Evolutionary conservation across 108 stramenopile species (phyloP).

Genomic region (Skeletonema marinoi): DNA sequence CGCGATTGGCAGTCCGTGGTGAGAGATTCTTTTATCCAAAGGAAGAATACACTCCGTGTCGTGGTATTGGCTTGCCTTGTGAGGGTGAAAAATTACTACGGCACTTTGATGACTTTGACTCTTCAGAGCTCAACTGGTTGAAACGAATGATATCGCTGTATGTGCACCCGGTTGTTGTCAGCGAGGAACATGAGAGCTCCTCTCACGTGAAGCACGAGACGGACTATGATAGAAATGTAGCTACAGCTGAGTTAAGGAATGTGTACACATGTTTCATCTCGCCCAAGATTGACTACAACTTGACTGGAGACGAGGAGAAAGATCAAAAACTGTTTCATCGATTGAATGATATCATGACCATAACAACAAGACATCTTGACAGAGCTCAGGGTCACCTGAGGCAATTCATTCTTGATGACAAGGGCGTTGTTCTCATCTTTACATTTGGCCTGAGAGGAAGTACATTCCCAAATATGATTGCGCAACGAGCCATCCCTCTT

Average conservation of each 20-base stretch:
- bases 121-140: constrained; percentile 37
- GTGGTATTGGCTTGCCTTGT: constrained; percentile 13
- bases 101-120: constrained; percentile 43
- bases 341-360: constrained; percentile 71
- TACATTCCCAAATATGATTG: constrained; percentile 75
- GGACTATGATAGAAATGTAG: constrained; percentile 44
- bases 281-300: constrained; percentile 44
- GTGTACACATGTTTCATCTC: constrained; percentile 71
- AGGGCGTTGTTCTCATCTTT: constrained; percentile 74
- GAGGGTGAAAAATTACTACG: constrained; percentile 24
- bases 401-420: constrained; percentile 84
- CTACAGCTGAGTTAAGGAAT: constrained; percentile 70
- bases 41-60: constrained; percentile 5
- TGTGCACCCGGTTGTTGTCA: constrained; percentile 79
- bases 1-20: constrained; percentile 17
- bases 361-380: constrained; percentile 53
- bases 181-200: constrained; percentile 57
- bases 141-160: constrained; percentile 68
- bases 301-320: constrained; percentile 46
- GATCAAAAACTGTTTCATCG: constrained; percentile 46
- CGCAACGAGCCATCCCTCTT: constrained; percentile 64
- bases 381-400: constrained; percentile 67
- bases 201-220: constrained; percentile 16
- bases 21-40: constrained; percentile 8
- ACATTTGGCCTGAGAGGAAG: constrained; percentile 80